Percentiles rank a stretch among this genome's conserved stretches.
phyloP scores from a whole-genome alignment of 2,329 filamentous ascomycete genomes.

The Fusarium pseudoanthophilum region DNA sequence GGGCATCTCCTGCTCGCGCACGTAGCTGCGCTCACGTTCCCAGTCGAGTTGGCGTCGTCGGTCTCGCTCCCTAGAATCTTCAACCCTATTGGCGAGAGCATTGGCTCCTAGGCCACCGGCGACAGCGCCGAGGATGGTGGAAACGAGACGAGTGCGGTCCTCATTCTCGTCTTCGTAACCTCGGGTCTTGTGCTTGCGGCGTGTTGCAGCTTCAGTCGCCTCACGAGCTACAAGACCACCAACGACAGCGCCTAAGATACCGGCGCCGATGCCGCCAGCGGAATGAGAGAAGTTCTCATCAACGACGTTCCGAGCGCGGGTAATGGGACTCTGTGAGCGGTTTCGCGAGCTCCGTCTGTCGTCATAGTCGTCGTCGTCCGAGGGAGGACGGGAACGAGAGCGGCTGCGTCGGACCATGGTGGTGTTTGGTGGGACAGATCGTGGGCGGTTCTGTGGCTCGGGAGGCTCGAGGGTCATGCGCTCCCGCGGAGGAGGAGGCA shows the following conservation, averaged over 20 bases:
- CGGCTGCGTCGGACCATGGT: conserved; percentile 41
- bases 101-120: conserved; percentile 67
- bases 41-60: conserved; percentile 49
- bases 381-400: conserved; percentile 38
- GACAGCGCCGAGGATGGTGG: conserved; percentile 64
- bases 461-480: conserved; percentile 47
- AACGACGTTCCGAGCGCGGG: conserved; percentile 55
- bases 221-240: conserved; percentile 65
- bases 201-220: conserved; percentile 55
- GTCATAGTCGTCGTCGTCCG: conserved; percentile 36
- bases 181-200: conserved; percentile 44
- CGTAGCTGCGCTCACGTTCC: conserved; percentile 52
- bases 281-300: conserved; percentile 61
- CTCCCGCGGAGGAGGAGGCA: conserved; percentile 39
- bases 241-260: conserved; percentile 64
- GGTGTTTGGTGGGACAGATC: conserved; percentile 49
- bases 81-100: conserved; percentile 58
- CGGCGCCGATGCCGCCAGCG: conserved; percentile 60
- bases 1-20: conserved; percentile 43
- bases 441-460: conserved; percentile 44
- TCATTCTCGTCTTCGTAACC: conserved; percentile 44
- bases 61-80: conserved; percentile 50
- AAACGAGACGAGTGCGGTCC: conserved; percentile 52
- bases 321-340: conserved; percentile 49
- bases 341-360: conserved; percentile 43